Conservation (phyloP, 1,139 yeast genomes). For the Scheffersomyces titani region DNA sequence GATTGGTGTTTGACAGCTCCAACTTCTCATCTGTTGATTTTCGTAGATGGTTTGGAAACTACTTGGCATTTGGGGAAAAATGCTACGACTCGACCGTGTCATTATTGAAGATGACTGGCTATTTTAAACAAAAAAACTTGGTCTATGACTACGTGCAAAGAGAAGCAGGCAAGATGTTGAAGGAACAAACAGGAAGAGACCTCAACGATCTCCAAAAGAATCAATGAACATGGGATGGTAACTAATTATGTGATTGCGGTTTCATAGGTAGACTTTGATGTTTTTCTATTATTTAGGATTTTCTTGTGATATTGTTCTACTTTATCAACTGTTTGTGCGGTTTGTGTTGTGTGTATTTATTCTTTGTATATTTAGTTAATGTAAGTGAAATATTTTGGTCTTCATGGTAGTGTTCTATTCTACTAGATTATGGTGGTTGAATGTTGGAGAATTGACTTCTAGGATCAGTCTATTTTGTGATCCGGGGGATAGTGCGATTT, state of each 20-base stretch:
- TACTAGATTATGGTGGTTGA: not conserved
- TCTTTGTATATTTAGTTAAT: not conserved
- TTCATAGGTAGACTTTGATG: not conserved
- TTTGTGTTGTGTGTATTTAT: not conserved
- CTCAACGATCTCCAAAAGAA: slow-evolving; percentile 21
- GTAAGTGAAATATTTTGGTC: not conserved
- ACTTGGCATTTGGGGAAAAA: slow-evolving; percentile 54
- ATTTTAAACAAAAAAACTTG: slow-evolving; percentile 45
- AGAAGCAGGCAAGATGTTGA: slow-evolving; percentile 32
- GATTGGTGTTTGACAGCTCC: slow-evolving; percentile 50
- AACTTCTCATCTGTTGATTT: slow-evolving; percentile 52
- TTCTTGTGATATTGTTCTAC: no score
- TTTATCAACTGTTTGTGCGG: not conserved
- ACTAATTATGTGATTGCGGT: no score
- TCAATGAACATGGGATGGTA: slow-evolving; percentile 2
- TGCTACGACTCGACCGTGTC: slow-evolving; percentile 49
- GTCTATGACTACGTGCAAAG: slow-evolving; percentile 37
- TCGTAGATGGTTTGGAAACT: slow-evolving; percentile 54
- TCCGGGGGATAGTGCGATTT: not conserved
- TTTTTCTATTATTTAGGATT: not conserved
- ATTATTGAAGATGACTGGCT: slow-evolving; percentile 40
- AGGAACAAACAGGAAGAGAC: slow-evolving; percentile 37
- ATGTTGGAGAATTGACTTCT: not conserved
- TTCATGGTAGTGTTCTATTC: not conserved
- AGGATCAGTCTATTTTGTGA: not conserved